Conservation (phyloP, 495 filamentous ascomycete species). For the Gamarada debralockiae region DNA sequence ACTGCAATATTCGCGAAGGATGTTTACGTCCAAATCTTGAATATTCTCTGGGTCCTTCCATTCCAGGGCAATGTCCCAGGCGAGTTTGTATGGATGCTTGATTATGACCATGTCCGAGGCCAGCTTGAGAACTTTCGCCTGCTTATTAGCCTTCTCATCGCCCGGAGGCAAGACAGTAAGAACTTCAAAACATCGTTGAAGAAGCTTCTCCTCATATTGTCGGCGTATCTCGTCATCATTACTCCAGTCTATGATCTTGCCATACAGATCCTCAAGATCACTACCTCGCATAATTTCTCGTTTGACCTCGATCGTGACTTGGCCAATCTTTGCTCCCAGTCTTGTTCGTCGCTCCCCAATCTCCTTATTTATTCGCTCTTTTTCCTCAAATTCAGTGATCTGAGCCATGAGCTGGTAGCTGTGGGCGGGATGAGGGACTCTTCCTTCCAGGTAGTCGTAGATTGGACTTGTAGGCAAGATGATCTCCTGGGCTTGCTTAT, state of each 20-base stretch:
- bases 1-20: constrained; percentile 72
- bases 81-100: constrained; percentile 84
- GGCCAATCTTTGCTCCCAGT: constrained; percentile 75
- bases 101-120: constrained; percentile 93
- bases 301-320: constrained; percentile 84
- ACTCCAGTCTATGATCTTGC: constrained; percentile 82
- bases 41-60: constrained; percentile 78
- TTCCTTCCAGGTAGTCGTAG: constrained; percentile 81
- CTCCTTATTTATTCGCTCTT: constrained; percentile 83
- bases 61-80: constrained; percentile 86
- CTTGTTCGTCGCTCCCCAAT: constrained; percentile 87
- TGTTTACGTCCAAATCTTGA: constrained; percentile 64
- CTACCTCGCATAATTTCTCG: constrained; percentile 72
- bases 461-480: constrained; percentile 74
- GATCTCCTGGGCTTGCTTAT: constrained; percentile 66
- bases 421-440: constrained; percentile 71
- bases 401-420: constrained; percentile 85
- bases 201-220: constrained; percentile 82
- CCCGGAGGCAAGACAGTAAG: constrained; percentile 61
- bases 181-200: constrained; percentile 75
- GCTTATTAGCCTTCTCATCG: constrained; percentile 60
- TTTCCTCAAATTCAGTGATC: constrained; percentile 81
- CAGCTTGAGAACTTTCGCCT: constrained; percentile 63
- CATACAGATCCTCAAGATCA: constrained; percentile 69
- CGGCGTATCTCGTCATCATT: constrained; percentile 81